Percentiles rank a stretch among this genome's conserved stretches.
phyloP scores from a whole-genome alignment of 345 rosid species.

The Carallia brachiata region DNA sequence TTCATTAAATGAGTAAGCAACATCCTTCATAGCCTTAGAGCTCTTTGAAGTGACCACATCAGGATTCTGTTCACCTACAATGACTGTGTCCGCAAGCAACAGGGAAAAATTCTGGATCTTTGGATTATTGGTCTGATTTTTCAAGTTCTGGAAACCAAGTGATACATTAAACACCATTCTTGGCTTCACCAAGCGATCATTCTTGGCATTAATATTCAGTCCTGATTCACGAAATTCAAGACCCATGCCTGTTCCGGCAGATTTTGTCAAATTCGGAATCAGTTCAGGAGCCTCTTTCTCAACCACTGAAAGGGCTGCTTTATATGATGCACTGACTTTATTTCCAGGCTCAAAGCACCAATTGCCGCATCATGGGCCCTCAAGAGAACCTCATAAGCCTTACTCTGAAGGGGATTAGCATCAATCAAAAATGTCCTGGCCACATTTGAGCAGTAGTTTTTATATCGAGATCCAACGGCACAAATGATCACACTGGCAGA shows the following conservation, averaged over 20 bases:
- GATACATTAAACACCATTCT: conserved; percentile 77
- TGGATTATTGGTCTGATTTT: conserved; percentile 46
- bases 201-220: conserved; percentile 70
- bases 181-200: conserved; percentile 58
- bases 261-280: conserved; percentile 65
- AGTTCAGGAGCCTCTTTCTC: conserved; percentile 78
- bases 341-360: conserved; percentile 63
- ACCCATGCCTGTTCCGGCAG: conserved; percentile 94
- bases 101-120: conserved; percentile 62
- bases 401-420: conserved; percentile 69
- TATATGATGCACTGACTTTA: conserved; percentile 57
- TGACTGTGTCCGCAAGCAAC: conserved; percentile 78
- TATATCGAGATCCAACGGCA: conserved; percentile 78
- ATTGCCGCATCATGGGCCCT: conserved; percentile 90
- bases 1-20: conserved; percentile 81
- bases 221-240: conserved; percentile 92
- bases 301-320: conserved; percentile 67
- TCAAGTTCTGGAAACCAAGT: conserved; percentile 85
- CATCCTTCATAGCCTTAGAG: conserved; percentile 74
- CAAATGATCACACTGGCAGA: conserved; percentile 79
- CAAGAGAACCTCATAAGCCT: conserved; percentile 79
- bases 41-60: conserved; percentile 60
- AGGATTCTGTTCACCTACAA: conserved; percentile 52
- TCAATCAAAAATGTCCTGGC: conserved; percentile 82
- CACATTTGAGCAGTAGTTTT: conserved; percentile 83